These are phyloP conservation scores for Nematocida major DNA, from an alignment of 371 early-diverging fungal species.

Conservation along the genomic window DNA sequence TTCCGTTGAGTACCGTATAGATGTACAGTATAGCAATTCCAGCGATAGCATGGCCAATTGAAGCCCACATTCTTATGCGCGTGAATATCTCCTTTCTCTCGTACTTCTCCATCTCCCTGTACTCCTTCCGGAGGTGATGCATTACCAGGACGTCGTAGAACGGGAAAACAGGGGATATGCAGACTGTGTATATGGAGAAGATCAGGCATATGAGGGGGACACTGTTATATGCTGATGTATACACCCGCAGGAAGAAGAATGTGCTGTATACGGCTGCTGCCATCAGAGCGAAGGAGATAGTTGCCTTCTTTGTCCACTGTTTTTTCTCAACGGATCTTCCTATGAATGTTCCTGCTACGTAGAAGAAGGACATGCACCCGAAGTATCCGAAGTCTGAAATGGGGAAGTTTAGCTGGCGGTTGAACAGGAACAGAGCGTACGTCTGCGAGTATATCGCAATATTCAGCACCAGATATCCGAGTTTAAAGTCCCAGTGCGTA, in stretches of 20 bases:
- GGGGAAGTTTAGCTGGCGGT: conserved; percentile 4
- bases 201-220: background rate
- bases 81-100: conserved; percentile 49
- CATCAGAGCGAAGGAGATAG: background rate
- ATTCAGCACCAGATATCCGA: conserved; percentile 33
- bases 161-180: conserved; percentile 42
- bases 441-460: conserved; percentile 45
- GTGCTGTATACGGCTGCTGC: conserved; percentile 23
- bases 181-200: conserved; percentile 6
- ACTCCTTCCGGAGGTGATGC: conserved; percentile 5
- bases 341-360: conserved; percentile 18
- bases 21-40: conserved; percentile 30
- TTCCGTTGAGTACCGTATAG: background rate
- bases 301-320: conserved; percentile 15
- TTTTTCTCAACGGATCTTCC: conserved; percentile 20
- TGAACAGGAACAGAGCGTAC: conserved; percentile 24
- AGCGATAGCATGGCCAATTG: conserved; percentile 39
- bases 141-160: conserved; percentile 42
- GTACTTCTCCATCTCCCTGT: background rate
- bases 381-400: conserved; percentile 33
- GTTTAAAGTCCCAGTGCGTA: conserved; percentile 29
- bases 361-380: conserved; percentile 23
- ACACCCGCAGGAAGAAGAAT: background rate
- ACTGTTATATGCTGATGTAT: background rate
- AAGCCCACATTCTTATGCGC: conserved; percentile 46